phyloP scores from a whole-genome alignment of 2,329 filamentous ascomycete genomes.

The Ophiostoma novo-ulmi region DNA sequence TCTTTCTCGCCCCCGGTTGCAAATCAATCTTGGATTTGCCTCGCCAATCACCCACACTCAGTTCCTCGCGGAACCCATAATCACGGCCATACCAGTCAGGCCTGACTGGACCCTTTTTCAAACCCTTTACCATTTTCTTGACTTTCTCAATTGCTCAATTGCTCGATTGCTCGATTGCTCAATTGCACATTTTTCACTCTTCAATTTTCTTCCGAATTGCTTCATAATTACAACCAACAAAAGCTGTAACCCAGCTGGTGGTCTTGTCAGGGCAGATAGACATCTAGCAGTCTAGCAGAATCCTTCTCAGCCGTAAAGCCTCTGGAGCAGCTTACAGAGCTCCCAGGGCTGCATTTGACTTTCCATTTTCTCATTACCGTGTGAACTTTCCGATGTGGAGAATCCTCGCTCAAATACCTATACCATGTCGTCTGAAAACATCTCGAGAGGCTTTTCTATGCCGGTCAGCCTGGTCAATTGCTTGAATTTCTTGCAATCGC shows the following conservation, averaged over 20 bases:
- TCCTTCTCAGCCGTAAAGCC: slow-evolving; percentile 4
- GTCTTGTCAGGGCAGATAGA: neutral
- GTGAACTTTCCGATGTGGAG: slow-evolving; percentile 10
- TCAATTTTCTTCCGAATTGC: neutral
- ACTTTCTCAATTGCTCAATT: neutral
- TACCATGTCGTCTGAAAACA: slow-evolving; percentile 20
- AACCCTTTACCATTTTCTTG: neutral
- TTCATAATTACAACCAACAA: neutral
- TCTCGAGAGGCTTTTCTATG: neutral
- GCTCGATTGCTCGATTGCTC: too few species aligned
- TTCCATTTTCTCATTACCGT: neutral
- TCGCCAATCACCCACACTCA: neutral
- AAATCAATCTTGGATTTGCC: neutral
- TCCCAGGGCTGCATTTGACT: neutral
- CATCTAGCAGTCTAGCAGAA: neutral
- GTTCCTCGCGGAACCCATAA: neutral
- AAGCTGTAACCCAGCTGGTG: neutral
- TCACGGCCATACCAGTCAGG: slow-evolving; percentile 24
- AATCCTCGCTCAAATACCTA: slow-evolving; percentile 12
- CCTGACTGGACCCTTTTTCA: slow-evolving; percentile 23
- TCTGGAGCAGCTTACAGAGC: neutral
- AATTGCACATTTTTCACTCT: neutral
- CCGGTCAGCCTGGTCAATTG: slow-evolving; percentile 11
- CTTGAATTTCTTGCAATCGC: slow-evolving; percentile 34
- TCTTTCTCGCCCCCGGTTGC: neutral